Evolutionary conservation across 345 rosid species (phyloP), one percentile per base, ranked within the genome.

Genomic region (Camelina sativa): DNA sequence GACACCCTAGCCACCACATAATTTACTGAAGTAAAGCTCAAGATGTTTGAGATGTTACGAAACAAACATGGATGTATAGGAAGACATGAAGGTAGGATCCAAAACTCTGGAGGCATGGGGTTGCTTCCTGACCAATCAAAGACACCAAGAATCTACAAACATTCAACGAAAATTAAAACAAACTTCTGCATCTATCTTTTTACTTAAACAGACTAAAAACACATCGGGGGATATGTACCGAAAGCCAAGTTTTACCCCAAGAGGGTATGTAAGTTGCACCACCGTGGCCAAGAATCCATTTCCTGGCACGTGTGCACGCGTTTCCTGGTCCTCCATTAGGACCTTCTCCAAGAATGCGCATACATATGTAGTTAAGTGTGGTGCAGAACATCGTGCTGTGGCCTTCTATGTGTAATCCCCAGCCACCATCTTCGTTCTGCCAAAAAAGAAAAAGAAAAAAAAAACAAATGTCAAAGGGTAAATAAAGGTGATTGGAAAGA

Each of bases 91-190:
- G 91, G 91, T 66, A 87, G 80, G 20, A 84, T 73, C 89, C 89
- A 87, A 66, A 87, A 85, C 77, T 87, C 91, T 1, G 91, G 91
- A 62, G 91, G 91, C 91, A 87, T 85, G 7, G 91, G 91, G 65
- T 87, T 85, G 64, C 73, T 22, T 52, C 91, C 91, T 30, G 81
- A 74, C 89, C 89, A 87, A 28, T 87, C 89, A 76, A 61, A 87
- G 8, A 80, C 69, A 51, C 91, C 91, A 43, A 79, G 78, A 51
- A 80, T 65, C 76, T 75, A 69, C 74, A 74, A 61, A 55, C 55
- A 56, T 43, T 48, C 38, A 44, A 73, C 59, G 2, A 32, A 54
- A 25, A 46, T 28, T 17, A 67, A 75, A 47, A 30, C 46, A 52
- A 20, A 8, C n/a, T 48, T 55, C 8, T 13, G 28, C 56, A 58